Evolutionary conservation across 345 rosid genomes (phyloP).

Genomic region (rapeseed (Brassica napus)): DNA sequence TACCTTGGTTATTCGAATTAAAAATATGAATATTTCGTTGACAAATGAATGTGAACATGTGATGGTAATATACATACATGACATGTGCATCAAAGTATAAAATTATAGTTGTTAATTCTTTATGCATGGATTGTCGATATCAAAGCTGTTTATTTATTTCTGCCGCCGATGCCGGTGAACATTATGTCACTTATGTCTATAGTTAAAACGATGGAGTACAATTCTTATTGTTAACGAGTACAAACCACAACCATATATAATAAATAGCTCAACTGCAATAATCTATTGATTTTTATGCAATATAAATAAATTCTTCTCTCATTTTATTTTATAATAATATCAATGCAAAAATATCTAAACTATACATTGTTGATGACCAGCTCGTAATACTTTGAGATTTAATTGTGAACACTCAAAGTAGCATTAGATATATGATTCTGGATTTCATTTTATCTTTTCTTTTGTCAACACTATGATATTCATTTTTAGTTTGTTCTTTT

Average conservation of each 20-base stretch:
- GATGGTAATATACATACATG: constrained; percentile 13
- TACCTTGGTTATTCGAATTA: constrained; percentile 17
- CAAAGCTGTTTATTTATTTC: constrained; percentile 2
- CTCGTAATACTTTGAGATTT: neutral
- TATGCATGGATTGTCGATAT: constrained; percentile 12
- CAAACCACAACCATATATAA: neutral
- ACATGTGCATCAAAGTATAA: constrained; percentile 34
- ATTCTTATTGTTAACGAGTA: constrained; percentile 10
- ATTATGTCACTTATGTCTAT: constrained; percentile 16
- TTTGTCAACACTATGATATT: neutral
- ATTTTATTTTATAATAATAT: neutral
- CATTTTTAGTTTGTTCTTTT: neutral
- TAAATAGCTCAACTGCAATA: neutral
- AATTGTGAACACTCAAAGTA: neutral
- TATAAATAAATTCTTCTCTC: neutral
- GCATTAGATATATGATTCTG: neutral
- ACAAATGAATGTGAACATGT: constrained; percentile 37
- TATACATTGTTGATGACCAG: neutral
- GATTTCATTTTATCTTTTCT: neutral
- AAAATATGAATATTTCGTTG: constrained; percentile 16
- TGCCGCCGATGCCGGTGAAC: constrained; percentile 25
- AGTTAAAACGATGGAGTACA: constrained; percentile 6
- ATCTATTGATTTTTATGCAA: neutral
- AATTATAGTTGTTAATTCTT: neutral
- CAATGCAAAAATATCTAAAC: neutral